Evolutionary conservation across 345 rosid species (phyloP), one percentile per base, ranked within the genome.

Genomic region (Rhizophora mangle): DNA sequence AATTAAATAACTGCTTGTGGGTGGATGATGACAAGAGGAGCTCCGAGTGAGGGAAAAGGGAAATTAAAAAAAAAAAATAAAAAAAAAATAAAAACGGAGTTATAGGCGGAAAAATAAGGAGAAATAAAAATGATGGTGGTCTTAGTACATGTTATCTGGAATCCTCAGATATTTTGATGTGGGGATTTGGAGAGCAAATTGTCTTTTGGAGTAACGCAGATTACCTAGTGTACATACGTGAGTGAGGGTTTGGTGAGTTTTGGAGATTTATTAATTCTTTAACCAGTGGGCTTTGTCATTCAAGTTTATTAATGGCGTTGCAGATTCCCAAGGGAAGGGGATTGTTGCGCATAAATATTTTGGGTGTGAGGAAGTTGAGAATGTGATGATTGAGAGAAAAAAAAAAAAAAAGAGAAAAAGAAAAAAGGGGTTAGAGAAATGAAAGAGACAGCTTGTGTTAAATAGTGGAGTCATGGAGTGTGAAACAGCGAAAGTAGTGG

Each of bases 271-370:
- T 81, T 79, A 39, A 69, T 65, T 73, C 67, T 73, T 82, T 83
- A 72, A 71, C 6, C 4, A 82, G 86, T 81, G 87, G 88, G 82
- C 81, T 66, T 68, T 82, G 84, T 82, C 85, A 83, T 81, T 68
- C 64, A 72, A 62, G 72, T 21, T 70, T 60, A 76, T 70, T 31
- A 53, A 62, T 80, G 79, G 85, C 78, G 71, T 78, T 81, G 97
- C 98, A 75, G 96, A 89, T 94, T 91, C 96, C 98, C 98, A 87
- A 89, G 83, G 94, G 86, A 55, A 55, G 84, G 87, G 83, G 31
- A 65, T 67, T 78, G 66, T 69, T 46, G 46, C 46, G 16, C 70
- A 62, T 67, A 74, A 22, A 21, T 55, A 55, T 55, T 67, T 73
- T 71, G 49, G 43, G 75, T 77, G 79, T 68, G 81, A 63, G 67